A percentile compares a stretch with the other conserved stretches of the same genome.
These are phyloP conservation scores for Amborella trichopoda DNA, from an alignment of 164 flowering plant species.

Conservation along the genomic window DNA sequence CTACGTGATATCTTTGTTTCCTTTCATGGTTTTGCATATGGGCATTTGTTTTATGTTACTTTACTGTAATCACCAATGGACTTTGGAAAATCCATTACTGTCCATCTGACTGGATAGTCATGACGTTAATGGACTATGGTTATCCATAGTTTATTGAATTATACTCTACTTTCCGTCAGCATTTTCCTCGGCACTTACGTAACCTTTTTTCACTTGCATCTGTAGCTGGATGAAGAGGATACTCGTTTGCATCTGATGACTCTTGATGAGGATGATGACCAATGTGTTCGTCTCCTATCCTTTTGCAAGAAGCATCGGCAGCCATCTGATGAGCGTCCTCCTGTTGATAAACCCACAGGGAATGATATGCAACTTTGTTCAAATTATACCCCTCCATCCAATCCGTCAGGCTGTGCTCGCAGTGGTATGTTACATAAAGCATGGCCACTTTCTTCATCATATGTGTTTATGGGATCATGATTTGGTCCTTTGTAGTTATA, in stretches of 20 bases:
- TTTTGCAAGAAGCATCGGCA: conserved; percentile 91
- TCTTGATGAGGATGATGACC: conserved; percentile 77
- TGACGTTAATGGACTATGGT: too few relatives aligned
- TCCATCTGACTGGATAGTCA: too few relatives aligned
- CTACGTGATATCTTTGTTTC: not conserved
- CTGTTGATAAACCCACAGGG: conserved; percentile 29
- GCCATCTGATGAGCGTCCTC: conserved; percentile 49
- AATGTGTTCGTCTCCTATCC: conserved; percentile 81
- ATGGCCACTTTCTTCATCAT: too few relatives aligned
- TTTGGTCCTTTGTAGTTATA: too few relatives aligned
- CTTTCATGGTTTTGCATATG: not conserved
- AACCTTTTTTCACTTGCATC: conserved; percentile 4
- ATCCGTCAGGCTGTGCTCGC: conserved; percentile 96
- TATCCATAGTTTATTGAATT: too few relatives aligned
- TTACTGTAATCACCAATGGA: conserved; percentile 3
- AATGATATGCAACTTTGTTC: conserved; percentile 24
- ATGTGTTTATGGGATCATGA: too few relatives aligned
- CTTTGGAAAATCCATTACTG: too few relatives aligned
- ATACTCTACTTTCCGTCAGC: too few relatives aligned
- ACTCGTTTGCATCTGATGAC: conserved; percentile 45
- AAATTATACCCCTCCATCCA: conserved; percentile 51
- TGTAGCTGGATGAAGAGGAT: conserved; percentile 88
- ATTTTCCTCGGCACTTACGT: too few relatives aligned
- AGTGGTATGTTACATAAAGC: conserved; percentile 43
- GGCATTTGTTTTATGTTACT: not conserved